phyloP scores from a whole-genome alignment of 2,329 filamentous ascomycete genomes.

The Furcasterigmium sp. region DNA sequence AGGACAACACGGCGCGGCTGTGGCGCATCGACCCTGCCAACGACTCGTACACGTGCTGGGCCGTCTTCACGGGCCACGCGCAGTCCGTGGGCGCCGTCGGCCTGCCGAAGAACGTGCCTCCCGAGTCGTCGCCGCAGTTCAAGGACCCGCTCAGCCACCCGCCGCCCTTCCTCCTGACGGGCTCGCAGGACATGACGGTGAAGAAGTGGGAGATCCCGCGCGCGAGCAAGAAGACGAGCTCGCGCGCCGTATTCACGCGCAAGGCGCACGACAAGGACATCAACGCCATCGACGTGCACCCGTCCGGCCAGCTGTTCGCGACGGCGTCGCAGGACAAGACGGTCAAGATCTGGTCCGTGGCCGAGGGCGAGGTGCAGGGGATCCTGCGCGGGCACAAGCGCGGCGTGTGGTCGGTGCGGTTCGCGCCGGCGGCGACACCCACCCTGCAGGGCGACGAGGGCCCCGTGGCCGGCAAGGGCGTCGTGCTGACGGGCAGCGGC shows the following conservation, averaged over 20 bases:
- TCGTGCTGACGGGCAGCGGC: slow-evolving; percentile 85
- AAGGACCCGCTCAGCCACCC: slow-evolving; percentile 72
- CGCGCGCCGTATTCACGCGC: slow-evolving; percentile 74
- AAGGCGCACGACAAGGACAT: slow-evolving; percentile 99
- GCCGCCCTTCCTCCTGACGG: slow-evolving; percentile 80
- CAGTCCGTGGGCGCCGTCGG: slow-evolving; percentile 90
- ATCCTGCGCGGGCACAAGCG: slow-evolving; percentile 88
- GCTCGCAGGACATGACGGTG: slow-evolving; percentile 91
- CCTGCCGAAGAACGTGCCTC: slow-evolving; percentile 66
- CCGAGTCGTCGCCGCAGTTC: slow-evolving; percentile 63
- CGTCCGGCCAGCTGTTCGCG: slow-evolving; percentile 74
- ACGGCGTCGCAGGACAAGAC: slow-evolving; percentile 95
- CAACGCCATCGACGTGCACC: slow-evolving; percentile 83
- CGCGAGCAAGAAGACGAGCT: slow-evolving; percentile 39
- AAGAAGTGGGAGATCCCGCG: slow-evolving; percentile 86
- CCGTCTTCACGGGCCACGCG: slow-evolving; percentile 83
- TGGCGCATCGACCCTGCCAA: slow-evolving; percentile 80
- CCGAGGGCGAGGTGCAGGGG: slow-evolving; percentile 85
- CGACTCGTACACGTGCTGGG: slow-evolving; percentile 72
- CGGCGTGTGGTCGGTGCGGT: slow-evolving; percentile 93
- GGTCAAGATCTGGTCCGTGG: slow-evolving; percentile 92
- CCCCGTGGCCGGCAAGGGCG: slow-evolving; percentile 69
- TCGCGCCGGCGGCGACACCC: slow-evolving; percentile 75
- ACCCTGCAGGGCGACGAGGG: slow-evolving; percentile 67
- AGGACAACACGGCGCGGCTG: slow-evolving; percentile 89